Evolutionary conservation across 2,329 filamentous ascomycete species (phyloP).

Genomic region (Trichoderma sp.): DNA sequence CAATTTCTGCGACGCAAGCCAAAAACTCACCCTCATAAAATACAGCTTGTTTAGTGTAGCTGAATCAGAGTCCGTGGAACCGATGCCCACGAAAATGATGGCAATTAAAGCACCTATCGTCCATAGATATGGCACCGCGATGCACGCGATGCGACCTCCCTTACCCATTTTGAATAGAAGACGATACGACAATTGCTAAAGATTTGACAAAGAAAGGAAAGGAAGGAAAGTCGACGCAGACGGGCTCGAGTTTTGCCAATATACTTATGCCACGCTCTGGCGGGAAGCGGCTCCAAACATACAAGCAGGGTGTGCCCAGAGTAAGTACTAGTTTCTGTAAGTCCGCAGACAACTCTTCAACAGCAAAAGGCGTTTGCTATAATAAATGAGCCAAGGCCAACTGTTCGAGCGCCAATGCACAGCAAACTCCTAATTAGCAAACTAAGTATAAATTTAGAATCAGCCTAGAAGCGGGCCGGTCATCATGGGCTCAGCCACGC

Average conservation of each 20-base stretch:
- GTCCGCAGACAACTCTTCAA: background rate
- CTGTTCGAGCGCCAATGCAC: background rate
- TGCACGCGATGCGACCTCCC: background rate
- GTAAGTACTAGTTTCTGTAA: background rate
- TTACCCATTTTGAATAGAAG: slow-evolving; percentile 1
- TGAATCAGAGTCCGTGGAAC: slow-evolving; percentile 7
- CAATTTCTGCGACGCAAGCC: background rate
- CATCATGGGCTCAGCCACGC: slow-evolving; percentile 11
- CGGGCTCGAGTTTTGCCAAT: background rate
- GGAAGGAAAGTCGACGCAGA: background rate
- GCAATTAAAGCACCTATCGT: slow-evolving; percentile 8
- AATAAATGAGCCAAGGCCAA: slow-evolving; percentile 4
- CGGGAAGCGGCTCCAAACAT: background rate
- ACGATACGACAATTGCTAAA: background rate
- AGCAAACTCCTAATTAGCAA: background rate
- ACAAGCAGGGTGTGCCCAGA: background rate
- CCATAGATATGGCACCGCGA: slow-evolving; percentile 6
- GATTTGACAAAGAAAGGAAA: background rate
- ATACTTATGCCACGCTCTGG: background rate
- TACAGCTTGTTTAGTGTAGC: background rate
- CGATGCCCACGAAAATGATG: slow-evolving; percentile 10
- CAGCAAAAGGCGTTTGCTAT: background rate
- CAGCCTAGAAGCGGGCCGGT: slow-evolving; percentile 15
- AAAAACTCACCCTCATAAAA: slow-evolving; percentile 10
- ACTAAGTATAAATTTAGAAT: slow-evolving; percentile 6